Conservation (phyloP, 169 alveolate genomes). For the Neospora caninum region DNA sequence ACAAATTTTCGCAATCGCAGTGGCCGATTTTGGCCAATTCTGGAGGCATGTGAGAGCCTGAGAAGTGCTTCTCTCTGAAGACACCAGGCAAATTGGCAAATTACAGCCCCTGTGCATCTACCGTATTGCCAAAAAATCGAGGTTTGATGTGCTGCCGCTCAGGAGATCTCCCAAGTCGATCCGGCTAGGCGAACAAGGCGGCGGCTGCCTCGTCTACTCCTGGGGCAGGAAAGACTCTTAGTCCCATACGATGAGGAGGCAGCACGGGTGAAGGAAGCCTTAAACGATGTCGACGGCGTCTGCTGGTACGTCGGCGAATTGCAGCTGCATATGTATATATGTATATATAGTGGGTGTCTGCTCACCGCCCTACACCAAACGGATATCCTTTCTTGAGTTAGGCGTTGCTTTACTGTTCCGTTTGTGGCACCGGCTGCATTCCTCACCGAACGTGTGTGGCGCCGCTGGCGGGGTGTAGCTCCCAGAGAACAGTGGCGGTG, state of each 20-base stretch:
- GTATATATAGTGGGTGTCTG: neutral
- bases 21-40: no score
- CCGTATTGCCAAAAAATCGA: neutral
- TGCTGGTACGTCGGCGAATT: constrained; percentile 47
- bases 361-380: neutral
- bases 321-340: neutral
- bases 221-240: constrained; percentile 59
- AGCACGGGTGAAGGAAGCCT: constrained; percentile 64
- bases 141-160: neutral
- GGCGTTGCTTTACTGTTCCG: no score
- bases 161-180: constrained; percentile 69
- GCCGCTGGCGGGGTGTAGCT: no score
- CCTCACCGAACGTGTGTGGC: no score
- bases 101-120: no score
- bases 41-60: no score
- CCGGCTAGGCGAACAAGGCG: constrained; percentile 62
- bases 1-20: no score
- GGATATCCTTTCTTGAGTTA: no score
- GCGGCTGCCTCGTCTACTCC: constrained; percentile 67
- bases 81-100: no score
- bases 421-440: no score
- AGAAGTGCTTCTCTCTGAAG: no score
- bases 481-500: no score
- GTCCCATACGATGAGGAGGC: constrained; percentile 61
- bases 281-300: constrained; percentile 64